Conservation (phyloP, 2,329 filamentous ascomycete species). For the Pseudocercospora vitis region DNA sequence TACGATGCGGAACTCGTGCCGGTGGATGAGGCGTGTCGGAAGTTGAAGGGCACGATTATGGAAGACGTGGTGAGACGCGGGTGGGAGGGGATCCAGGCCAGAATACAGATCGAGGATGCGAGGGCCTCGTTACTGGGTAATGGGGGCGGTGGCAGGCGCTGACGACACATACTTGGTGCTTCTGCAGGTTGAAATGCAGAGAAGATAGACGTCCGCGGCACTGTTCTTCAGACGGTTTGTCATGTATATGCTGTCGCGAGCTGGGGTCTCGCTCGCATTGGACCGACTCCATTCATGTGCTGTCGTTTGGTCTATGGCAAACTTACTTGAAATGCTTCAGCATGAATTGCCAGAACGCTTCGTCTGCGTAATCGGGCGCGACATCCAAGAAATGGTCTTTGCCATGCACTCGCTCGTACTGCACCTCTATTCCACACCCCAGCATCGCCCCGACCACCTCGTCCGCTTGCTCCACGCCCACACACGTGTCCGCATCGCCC, state of each 20-base stretch:
- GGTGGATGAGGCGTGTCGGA: slow-evolving; percentile 45
- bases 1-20: slow-evolving; percentile 47
- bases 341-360: slow-evolving; percentile 34
- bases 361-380: slow-evolving; percentile 28
- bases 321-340: slow-evolving; percentile 29
- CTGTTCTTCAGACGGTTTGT: not conserved
- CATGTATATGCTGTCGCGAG: not conserved
- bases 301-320: too few relatives aligned
- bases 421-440: slow-evolving; percentile 29
- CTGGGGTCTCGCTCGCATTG: not conserved
- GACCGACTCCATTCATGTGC: not conserved
- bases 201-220: not conserved
- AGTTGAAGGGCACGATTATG: slow-evolving; percentile 43
- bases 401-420: slow-evolving; percentile 32
- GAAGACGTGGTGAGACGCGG: slow-evolving; percentile 49
- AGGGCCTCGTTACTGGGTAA: not conserved
- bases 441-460: slow-evolving; percentile 35
- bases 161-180: not conserved
- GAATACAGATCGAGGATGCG: slow-evolving; percentile 37
- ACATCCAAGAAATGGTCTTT: slow-evolving; percentile 34
- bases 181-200: not conserved
- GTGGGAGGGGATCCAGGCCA: slow-evolving; percentile 46
- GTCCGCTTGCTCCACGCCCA: slow-evolving; percentile 34
- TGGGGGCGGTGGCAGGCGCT: not conserved
- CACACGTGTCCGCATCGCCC: slow-evolving; percentile 31